A percentile compares a stretch with the other conserved stretches of the same genome.
Evolutionary conservation across 768 basidiomycete genomes (phyloP).

Genomic region (Tricholoma furcatifolium): DNA sequence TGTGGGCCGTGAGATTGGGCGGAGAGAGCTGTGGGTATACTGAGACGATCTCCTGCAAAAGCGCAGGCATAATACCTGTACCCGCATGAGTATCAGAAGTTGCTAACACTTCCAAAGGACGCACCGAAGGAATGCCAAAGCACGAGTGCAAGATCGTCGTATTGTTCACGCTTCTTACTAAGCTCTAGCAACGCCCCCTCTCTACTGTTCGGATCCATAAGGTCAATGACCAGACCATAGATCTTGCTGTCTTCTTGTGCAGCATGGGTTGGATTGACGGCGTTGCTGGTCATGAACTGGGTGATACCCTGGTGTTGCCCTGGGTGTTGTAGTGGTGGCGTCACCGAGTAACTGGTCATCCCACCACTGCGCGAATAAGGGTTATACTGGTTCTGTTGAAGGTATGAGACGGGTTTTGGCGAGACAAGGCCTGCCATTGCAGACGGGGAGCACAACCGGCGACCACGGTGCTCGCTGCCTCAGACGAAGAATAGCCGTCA

Average conservation of each 20-base stretch:
- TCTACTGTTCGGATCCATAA: conserved; percentile 79
- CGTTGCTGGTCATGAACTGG: conserved; percentile 38
- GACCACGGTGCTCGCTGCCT: conserved; percentile 14
- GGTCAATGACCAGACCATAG: conserved; percentile 84
- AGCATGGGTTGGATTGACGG: conserved; percentile 24
- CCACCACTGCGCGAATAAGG: conserved; percentile 55
- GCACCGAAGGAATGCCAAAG: conserved; percentile 98
- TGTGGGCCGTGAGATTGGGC: conserved; percentile 94
- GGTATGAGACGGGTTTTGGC: conserved; percentile 60
- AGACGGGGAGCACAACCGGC: conserved; percentile 20
- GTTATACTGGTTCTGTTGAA: conserved; percentile 64
- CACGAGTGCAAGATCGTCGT: conserved; percentile 95
- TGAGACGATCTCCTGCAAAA: conserved; percentile 96
- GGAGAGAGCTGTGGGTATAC: conserved; percentile 96
- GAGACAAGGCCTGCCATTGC: conserved; percentile 64
- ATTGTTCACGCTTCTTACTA: conserved; percentile 98
- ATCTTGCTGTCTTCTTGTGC: conserved; percentile 73
- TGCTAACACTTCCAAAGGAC: conserved; percentile 11
- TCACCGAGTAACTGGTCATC: conserved; percentile 56
- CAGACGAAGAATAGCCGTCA: conserved; percentile 12
- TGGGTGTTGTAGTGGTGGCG: conserved; percentile 60
- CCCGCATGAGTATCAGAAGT: neutral
- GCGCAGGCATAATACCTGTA: conserved; percentile 93
- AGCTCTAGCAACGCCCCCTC: conserved; percentile 92
- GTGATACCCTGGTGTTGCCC: conserved; percentile 48